Base-by-base conservation (phyloP, 2,329 filamentous ascomycete species). In the Fusarium albosuccineum region DNA sequence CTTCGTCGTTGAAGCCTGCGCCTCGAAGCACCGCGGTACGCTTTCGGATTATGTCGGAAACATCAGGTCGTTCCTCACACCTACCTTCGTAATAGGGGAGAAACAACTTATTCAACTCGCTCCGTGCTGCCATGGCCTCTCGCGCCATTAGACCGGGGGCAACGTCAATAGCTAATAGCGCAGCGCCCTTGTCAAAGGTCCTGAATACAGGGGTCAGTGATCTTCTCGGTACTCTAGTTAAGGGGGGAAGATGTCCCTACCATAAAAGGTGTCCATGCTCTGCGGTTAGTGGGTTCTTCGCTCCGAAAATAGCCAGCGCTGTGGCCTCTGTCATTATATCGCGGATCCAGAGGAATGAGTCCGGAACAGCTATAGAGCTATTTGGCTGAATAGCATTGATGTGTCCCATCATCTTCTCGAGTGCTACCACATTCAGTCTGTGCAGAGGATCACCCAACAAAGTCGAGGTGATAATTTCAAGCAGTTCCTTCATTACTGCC, bases 271-370 rank as follows among this genome's bases (percentile, higher is more conserved):
- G 63, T 4, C 75, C 70, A 9, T 82, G 53, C 3, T 69, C 53
- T 1, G 40, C 4, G 0, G 59, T 60, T 6, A 72, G 37, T 1
- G 83, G 81, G 52, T 84, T 84, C 9, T 81, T 65, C 0, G 78
- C 74, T 4, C 83, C 83, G 48, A 79, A 83, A 33, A 86, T 66
- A 1, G 78, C 77, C 16, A 74, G 66, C 16, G 74, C 73, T 0
- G 80, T 80, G 1, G 81, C 79, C 14, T 76, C 60, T 9, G 80
- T 80, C 50, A 83, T 74, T 4, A 76, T 60, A 2, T 77, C 57
- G 8, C 78, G 74, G 3, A 82, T 42, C 81, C 80, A 84, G 1
- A 71, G 22, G 57, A 74, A 83, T 2, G 82, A 51, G 16, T 79
- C 75, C 1, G 75, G 64, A 7, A 78, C 68, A 5, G 73, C 53